Evolutionary conservation across 768 basidiomycete species (phyloP), one percentile per base, ranked within the genome.

Genomic region (Thelephora aurantiotincta): DNA sequence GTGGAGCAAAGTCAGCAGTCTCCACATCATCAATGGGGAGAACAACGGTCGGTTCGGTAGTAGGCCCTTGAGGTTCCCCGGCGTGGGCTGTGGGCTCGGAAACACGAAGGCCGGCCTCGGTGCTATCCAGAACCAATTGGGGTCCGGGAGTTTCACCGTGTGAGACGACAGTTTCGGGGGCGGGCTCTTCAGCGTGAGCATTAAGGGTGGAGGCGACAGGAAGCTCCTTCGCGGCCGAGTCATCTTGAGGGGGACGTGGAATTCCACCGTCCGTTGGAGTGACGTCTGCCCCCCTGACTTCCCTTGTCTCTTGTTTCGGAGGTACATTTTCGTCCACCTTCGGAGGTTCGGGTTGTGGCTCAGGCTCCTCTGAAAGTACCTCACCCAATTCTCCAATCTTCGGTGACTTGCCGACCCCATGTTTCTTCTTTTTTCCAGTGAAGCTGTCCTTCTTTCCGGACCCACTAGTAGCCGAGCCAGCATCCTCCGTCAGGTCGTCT

Each of bases 331-430:
- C 50, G 37, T 47, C 51, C 42, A 14, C 57, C 7, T 67, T 62
- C n/a, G 59, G 65, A 50, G 58, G 58, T 49, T 58, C 59, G 20
- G 58, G 55, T 45, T 61, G 59, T 2, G 61, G 63, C 53, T 63
- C 66, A 3, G 67, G 68, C 53, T 74, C 76, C 57, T 84, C 81
- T 18, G 68, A 61, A 30, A 83, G 54, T 13, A 77, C 65, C 57
- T 85, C 84, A 9, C 84, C 84, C 73, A 82, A 70, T 64, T 87
- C 84, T 14, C 80, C 80, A 18, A 80, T 63, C 46, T 65, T 67
- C 11, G 62, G 63, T 20, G 59, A 54, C 56, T 63, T 66, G 44
- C 54, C 54, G 11, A 45, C 34, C 38, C 20, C 41, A 41, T 60
- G 52, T 41, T 36, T 55, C 58, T 50, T 57, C 20, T 13, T 54